phyloP scores from a whole-genome alignment of 176 grass and related monocot species.

The Oryza nivara region DNA sequence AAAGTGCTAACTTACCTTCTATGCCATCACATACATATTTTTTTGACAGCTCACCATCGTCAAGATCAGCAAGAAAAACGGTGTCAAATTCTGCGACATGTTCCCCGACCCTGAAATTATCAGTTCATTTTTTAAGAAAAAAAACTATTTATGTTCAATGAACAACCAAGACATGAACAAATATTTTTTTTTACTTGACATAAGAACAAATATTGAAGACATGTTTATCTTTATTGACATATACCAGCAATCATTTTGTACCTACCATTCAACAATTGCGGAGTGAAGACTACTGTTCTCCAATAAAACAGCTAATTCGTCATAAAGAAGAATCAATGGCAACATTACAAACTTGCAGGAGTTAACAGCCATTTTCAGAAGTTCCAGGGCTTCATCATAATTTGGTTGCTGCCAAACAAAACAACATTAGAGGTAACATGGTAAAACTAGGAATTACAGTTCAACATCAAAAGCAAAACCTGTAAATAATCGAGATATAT shows the following conservation, averaged over 20 bases:
- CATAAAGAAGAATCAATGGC: slow-evolving; percentile 82
- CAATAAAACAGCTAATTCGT: slow-evolving; percentile 81
- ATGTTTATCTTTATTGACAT: background rate
- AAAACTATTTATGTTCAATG: background rate
- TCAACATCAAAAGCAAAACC: background rate
- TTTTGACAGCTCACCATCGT: slow-evolving; percentile 58
- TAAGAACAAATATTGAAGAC: slow-evolving; percentile 13
- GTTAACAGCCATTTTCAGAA: slow-evolving; percentile 71
- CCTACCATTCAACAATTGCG: slow-evolving; percentile 74
- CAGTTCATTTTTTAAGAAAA: slow-evolving; percentile 3
- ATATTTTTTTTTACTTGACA: background rate
- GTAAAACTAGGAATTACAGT: slow-evolving; percentile 10
- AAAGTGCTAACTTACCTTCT: slow-evolving; percentile 66
- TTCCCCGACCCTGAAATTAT: slow-evolving; percentile 57
- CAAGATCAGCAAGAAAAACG: slow-evolving; percentile 83
- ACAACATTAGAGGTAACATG: slow-evolving; percentile 21
- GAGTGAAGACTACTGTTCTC: slow-evolving; percentile 61
- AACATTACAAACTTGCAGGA: slow-evolving; percentile 75
- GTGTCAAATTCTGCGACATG: slow-evolving; percentile 72
- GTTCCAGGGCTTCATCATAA: slow-evolving; percentile 73
- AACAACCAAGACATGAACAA: slow-evolving; percentile 17
- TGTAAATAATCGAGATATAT: background rate
- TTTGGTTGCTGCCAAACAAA: slow-evolving; percentile 70
- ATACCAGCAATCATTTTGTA: slow-evolving; percentile 29
- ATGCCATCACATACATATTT: slow-evolving; percentile 58